phyloP scores from a whole-genome alignment of 1,284 basidiomycete species.

The Rhizoctonia solani region DNA sequence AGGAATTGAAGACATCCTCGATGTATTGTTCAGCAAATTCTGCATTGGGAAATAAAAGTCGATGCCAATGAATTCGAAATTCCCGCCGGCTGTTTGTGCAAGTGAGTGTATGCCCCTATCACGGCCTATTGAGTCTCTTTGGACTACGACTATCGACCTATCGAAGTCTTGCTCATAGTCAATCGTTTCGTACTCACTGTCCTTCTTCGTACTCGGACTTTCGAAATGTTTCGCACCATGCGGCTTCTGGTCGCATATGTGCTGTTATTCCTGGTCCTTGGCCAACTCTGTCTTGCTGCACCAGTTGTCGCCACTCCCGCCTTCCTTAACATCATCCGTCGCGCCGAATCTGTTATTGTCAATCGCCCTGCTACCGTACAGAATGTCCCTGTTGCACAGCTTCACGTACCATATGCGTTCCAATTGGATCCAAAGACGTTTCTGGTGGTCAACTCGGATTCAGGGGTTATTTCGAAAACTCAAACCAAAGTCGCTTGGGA shows the following conservation, averaged over 20 bases:
- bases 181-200: neutral
- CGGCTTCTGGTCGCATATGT: slow-evolving; percentile 10
- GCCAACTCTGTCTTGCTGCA: slow-evolving; percentile 19
- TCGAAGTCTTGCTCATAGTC: neutral
- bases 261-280: slow-evolving; percentile 7
- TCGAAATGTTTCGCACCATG: slow-evolving; percentile 14
- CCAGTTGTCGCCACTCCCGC: neutral
- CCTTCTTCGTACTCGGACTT: neutral
- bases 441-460: slow-evolving; percentile 9
- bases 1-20: slow-evolving; percentile 77
- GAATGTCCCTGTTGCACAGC: slow-evolving; percentile 16
- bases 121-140: neutral
- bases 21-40: slow-evolving; percentile 79
- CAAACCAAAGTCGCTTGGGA: neutral
- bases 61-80: slow-evolving; percentile 1
- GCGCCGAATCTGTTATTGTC: slow-evolving; percentile 4
- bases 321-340: neutral
- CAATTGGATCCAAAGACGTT: slow-evolving; percentile 17
- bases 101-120: slow-evolving; percentile 9
- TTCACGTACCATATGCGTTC: slow-evolving; percentile 12
- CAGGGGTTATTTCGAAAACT: neutral
- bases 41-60: slow-evolving; percentile 75
- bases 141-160: neutral
- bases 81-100: neutral
- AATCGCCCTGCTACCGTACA: neutral